These are phyloP conservation scores for Cronartium ribicola DNA, from an alignment of 1,284 basidiomycete genomes.

Conservation along the genomic window DNA sequence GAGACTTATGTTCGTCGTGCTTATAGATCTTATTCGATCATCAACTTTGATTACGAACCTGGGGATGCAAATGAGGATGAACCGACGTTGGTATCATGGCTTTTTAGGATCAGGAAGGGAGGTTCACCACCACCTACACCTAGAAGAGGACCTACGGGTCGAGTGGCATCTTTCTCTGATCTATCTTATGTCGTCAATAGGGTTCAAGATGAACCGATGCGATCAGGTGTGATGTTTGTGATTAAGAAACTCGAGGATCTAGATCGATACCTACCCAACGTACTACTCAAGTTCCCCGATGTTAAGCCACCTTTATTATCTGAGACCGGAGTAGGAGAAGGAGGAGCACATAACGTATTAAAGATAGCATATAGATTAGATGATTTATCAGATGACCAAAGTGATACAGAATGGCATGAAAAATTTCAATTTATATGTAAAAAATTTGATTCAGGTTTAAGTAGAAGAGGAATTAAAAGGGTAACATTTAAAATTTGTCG, in stretches of 20 bases:
- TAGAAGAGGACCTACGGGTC: conserved; percentile 43
- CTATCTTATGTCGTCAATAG: conserved; percentile 80
- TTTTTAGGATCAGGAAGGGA: conserved; percentile 73
- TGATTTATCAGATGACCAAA: conserved; percentile 67
- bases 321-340: conserved; percentile 63
- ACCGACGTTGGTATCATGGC: conserved; percentile 79
- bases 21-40: conserved; percentile 88
- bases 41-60: conserved; percentile 89
- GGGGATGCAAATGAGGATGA: conserved; percentile 73
- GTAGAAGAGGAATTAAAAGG: conserved; percentile 77
- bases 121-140: conserved; percentile 66
- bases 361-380: conserved; percentile 87
- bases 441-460: conserved; percentile 63
- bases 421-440: conserved; percentile 72
- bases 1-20: conserved; percentile 94
- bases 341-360: conserved; percentile 79
- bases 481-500: conserved; percentile 89
- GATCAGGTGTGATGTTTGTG: conserved; percentile 81
- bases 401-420: conserved; percentile 73
- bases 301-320: conserved; percentile 36
- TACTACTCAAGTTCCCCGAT: conserved; percentile 47
- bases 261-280: conserved; percentile 61
- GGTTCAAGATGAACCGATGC: conserved; percentile 74
- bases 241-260: conserved; percentile 73
- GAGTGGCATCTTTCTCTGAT: conserved; percentile 86